Percentiles rank a stretch among this genome's conserved stretches.
phyloP scores from a whole-genome alignment of 2,329 filamentous ascomycete species.

The Delphinella strobiligena region DNA sequence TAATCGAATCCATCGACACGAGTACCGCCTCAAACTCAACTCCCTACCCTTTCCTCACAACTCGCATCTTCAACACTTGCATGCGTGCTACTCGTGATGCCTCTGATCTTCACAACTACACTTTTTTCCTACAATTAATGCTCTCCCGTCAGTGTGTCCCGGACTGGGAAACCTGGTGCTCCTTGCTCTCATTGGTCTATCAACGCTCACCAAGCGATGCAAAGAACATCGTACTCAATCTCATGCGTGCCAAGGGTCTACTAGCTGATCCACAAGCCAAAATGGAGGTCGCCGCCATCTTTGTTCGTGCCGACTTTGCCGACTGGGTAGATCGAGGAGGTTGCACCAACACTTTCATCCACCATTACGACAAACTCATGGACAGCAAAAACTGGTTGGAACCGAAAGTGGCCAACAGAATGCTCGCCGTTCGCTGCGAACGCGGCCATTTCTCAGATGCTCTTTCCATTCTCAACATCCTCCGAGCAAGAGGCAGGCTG shows the following conservation, averaged over 20 bases:
- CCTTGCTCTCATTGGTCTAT: neutral
- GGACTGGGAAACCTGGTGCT: constrained; percentile 15
- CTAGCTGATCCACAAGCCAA: constrained; percentile 10
- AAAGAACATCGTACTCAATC: constrained; percentile 5
- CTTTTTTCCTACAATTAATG: constrained; percentile 16
- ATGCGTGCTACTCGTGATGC: constrained; percentile 13
- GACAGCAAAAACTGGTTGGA: constrained; percentile 15
- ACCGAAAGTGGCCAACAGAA: constrained; percentile 11
- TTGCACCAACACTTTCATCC: constrained; percentile 11
- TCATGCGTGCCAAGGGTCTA: constrained; percentile 16
- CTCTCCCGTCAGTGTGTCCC: constrained; percentile 10
- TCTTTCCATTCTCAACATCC: constrained; percentile 11
- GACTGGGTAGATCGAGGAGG: constrained; percentile 10
- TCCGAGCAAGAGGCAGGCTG: constrained; percentile 9
- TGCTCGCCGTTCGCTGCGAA: constrained; percentile 10
- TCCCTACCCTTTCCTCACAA: neutral
- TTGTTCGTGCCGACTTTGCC: constrained; percentile 10
- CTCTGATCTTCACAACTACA: constrained; percentile 17
- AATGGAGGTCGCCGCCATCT: constrained; percentile 1
- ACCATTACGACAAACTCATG: constrained; percentile 11
- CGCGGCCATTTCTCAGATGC: constrained; percentile 14
- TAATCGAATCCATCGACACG: constrained; percentile 11
- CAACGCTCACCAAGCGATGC: constrained; percentile 5
- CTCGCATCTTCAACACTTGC: constrained; percentile 13
- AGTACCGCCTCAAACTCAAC: constrained; percentile 1